Percentiles rank a stretch among this genome's conserved stretches.
Evolutionary conservation across 2,329 filamentous ascomycete genomes (phyloP).

Genomic region (Colletotrichum sp.): DNA sequence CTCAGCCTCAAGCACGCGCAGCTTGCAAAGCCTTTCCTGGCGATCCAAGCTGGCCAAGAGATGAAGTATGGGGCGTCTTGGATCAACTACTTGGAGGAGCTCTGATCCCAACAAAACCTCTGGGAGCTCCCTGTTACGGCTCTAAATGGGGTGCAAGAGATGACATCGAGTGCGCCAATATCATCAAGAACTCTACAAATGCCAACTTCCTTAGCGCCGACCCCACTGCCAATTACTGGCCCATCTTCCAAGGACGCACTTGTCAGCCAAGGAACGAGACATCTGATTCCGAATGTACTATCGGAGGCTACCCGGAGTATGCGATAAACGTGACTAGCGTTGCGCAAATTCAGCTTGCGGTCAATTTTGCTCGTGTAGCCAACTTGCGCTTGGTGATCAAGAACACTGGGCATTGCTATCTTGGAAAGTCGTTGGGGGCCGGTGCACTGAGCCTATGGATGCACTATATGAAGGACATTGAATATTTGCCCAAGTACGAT

Average conservation of each 20-base stretch:
- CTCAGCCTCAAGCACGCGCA: not conserved
- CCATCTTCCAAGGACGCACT: not conserved
- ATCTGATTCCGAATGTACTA: not conserved
- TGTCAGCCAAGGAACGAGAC: not conserved
- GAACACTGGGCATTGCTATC: conserved; percentile 37
- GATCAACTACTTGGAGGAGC: not conserved
- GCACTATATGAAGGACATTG: not conserved
- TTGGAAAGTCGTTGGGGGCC: not conserved
- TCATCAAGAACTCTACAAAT: not conserved
- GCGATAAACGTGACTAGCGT: not conserved
- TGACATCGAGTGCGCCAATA: not conserved
- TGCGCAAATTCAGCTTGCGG: conserved; percentile 33
- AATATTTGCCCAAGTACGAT: not conserved
- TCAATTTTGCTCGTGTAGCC: conserved; percentile 46
- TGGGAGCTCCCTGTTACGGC: not conserved
- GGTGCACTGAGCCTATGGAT: not conserved
- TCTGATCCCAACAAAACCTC: not conserved
- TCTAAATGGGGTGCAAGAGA: not conserved
- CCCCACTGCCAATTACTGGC: not conserved
- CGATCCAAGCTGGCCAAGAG: not conserved
- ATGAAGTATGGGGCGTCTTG: not conserved
- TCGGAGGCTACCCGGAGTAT: not conserved
- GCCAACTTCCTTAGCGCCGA: not conserved
- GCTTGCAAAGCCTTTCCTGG: not conserved
- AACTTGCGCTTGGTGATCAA: conserved; percentile 48